A percentile compares a stretch with the other conserved stretches of the same genome.
These are phyloP conservation scores for Meira nashicola DNA, from an alignment of 1,284 basidiomycete genomes.

Conservation along the genomic window DNA sequence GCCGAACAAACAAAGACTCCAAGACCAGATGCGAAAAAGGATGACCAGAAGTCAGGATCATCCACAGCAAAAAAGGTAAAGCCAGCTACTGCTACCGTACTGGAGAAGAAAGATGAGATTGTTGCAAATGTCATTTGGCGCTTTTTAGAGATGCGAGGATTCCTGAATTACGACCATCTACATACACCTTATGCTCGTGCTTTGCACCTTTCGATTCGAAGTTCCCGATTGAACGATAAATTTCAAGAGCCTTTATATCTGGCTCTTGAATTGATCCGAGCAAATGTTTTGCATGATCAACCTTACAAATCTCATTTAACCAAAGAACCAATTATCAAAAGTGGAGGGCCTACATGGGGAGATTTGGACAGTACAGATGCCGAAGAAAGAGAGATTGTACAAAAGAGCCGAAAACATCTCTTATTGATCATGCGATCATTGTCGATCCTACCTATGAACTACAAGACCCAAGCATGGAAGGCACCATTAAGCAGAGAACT, in stretches of 20 bases:
- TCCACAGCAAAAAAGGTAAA: neutral
- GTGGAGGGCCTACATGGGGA: conserved; percentile 91
- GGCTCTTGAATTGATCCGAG: conserved; percentile 82
- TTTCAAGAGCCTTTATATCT: conserved; percentile 91
- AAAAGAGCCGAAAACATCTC: conserved; percentile 59
- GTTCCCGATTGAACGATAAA: conserved; percentile 84
- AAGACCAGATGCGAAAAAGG: conserved; percentile 5
- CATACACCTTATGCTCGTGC: conserved; percentile 81
- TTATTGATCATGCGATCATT: conserved; percentile 92
- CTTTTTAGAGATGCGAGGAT: conserved; percentile 92
- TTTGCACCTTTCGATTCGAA: conserved; percentile 73
- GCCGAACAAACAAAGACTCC: conserved; percentile 41
- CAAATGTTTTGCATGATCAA: conserved; percentile 89
- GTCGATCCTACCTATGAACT: conserved; percentile 85
- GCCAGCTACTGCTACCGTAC: conserved; percentile 23
- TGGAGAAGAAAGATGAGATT: conserved; percentile 97
- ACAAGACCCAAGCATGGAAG: conserved; percentile 62
- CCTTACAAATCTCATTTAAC: conserved; percentile 60
- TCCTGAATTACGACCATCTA: conserved; percentile 77
- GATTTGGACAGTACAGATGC: conserved; percentile 59
- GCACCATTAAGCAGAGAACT: conserved; percentile 92
- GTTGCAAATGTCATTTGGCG: conserved; percentile 98
- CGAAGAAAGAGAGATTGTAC: conserved; percentile 57
- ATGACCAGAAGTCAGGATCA: neutral
- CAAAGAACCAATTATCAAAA: conserved; percentile 72